Base-by-base conservation (phyloP, 2,329 filamentous ascomycete genomes). In the Ceratocystis cubensis region DNA sequence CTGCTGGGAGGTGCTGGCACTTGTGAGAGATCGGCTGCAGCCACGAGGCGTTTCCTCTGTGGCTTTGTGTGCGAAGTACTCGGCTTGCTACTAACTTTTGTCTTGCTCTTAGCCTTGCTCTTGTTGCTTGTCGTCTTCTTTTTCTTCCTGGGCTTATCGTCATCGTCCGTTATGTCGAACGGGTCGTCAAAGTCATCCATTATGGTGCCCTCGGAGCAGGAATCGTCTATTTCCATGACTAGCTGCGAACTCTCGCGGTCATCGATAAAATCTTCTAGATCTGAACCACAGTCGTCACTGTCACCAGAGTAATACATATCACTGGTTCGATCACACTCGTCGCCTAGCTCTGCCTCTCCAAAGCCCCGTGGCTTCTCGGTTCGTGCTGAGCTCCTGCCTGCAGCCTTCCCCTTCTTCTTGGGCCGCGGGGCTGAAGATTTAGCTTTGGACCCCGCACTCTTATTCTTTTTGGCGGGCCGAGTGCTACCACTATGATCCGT, bases 271-370 rank as follows among this genome's bases (percentile, higher is more conserved):
- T 64, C 68, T 10, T 41, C 63, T 10, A 70, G 44, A 62, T 70
- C 69, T 3, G 68, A 66, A 13, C 67, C 69, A 44, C 66, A 63
- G 59, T 67, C 66, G 15, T 70, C 69, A 22, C 63, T 62, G 46
- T 56, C 30, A 4, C 68, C 69, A 8, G 69, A 69, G 15, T 69
- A 53, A 41, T 59, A 69, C 37, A 66, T 61, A 57, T 70, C 69
- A 53, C 67, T 67, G 30, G 56, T 68, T 22, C 56, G 45, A 17
- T 64, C 64, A 33, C 66, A 68, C 15, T 68, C 65, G 30, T 68
- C 66, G 20, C 66, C 66, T 5, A 68, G 15, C 48, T 68, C 66
- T n/a, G n/a, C 20, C 0, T 68, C 66, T 7, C 59, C 66, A 46
- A 68, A 61, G 7, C 48, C 53, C 33, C 41, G 62, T 15, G 50